A percentile compares a stretch with the other conserved stretches of the same genome.
Evolutionary conservation across 225 moss, liverwort and hornwort species (phyloP).

Genomic region (Sphagnum contortum): DNA sequence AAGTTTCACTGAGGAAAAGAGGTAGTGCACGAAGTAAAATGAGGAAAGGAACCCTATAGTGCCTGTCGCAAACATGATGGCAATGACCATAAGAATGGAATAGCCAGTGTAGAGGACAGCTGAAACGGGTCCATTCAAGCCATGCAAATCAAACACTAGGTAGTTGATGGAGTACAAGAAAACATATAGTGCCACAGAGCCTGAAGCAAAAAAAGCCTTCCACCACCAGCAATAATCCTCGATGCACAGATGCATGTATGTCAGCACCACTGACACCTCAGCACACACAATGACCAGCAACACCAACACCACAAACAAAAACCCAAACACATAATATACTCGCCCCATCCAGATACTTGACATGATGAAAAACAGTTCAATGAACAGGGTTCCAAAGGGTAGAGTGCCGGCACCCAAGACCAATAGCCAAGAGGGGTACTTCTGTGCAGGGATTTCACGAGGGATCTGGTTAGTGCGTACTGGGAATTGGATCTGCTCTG

Average conservation of each 20-base stretch:
- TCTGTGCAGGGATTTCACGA: slow-evolving; percentile 72
- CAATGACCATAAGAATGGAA: slow-evolving; percentile 74
- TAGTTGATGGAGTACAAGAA: slow-evolving; percentile 85
- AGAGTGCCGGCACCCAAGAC: slow-evolving; percentile 82
- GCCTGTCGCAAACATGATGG: slow-evolving; percentile 81
- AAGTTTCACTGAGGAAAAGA: slow-evolving; percentile 91
- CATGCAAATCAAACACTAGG: slow-evolving; percentile 63
- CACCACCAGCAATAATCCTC: slow-evolving; percentile 98
- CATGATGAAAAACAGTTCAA: slow-evolving; percentile 97
- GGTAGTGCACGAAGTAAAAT: slow-evolving; percentile 87
- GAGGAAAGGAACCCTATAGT: slow-evolving; percentile 79
- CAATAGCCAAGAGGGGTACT: slow-evolving; percentile 84
- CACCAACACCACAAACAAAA: slow-evolving; percentile 72
- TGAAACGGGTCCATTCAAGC: slow-evolving; percentile 57
- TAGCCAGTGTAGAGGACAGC: slow-evolving; percentile 72
- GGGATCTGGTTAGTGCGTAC: slow-evolving; percentile 96
- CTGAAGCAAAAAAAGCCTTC: slow-evolving; percentile 94
- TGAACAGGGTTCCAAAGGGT: slow-evolving; percentile 88
- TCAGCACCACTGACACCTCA: slow-evolving; percentile 86
- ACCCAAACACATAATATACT: slow-evolving; percentile 90
- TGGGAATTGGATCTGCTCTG: slow-evolving; percentile 68
- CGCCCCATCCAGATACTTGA: slow-evolving; percentile 95
- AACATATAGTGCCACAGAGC: slow-evolving; percentile 82
- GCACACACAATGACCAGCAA: slow-evolving; percentile 83
- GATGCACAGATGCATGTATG: slow-evolving; percentile 91